These are phyloP conservation scores for Aspergillus sp. DNA, from an alignment of 2,329 filamentous ascomycete species.

Conservation along the genomic window DNA sequence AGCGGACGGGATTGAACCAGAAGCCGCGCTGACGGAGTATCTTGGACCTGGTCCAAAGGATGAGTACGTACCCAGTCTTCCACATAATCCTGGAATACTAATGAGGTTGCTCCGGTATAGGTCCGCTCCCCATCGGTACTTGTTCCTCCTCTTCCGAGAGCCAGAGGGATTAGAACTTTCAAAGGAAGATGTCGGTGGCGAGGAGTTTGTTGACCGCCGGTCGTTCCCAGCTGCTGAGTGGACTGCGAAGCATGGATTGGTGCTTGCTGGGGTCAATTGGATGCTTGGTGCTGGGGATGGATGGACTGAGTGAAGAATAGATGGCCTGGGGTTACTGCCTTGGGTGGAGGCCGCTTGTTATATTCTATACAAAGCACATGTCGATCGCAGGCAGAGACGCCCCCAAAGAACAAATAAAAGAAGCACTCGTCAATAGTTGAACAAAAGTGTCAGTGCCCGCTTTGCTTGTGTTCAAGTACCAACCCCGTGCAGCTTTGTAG, in stretches of 20 bases:
- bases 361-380: too few species aligned
- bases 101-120: not conserved
- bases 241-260: slow-evolving; percentile 8
- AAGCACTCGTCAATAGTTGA: too few species aligned
- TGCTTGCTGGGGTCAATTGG: slow-evolving; percentile 18
- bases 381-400: too few species aligned
- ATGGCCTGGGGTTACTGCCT: too few species aligned
- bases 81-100: not conserved
- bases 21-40: slow-evolving; percentile 14
- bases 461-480: too few species aligned
- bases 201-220: slow-evolving; percentile 16
- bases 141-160: slow-evolving; percentile 17
- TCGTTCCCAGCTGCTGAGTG: slow-evolving; percentile 17
- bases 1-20: not conserved
- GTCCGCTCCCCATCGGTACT: slow-evolving; percentile 15
- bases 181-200: slow-evolving; percentile 17
- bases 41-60: slow-evolving; percentile 20
- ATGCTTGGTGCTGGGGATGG: slow-evolving; percentile 20
- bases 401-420: too few species aligned
- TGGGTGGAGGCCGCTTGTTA: too few species aligned
- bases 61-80: slow-evolving; percentile 9
- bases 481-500: too few species aligned
- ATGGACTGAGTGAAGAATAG: slow-evolving; percentile 6
- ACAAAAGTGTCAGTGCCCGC: too few species aligned
- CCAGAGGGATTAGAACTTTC: not conserved